Evolutionary conservation across 306 rosid genomes (phyloP), one percentile per base, ranked within the genome.

Genomic region (Crotalaria pallida): DNA sequence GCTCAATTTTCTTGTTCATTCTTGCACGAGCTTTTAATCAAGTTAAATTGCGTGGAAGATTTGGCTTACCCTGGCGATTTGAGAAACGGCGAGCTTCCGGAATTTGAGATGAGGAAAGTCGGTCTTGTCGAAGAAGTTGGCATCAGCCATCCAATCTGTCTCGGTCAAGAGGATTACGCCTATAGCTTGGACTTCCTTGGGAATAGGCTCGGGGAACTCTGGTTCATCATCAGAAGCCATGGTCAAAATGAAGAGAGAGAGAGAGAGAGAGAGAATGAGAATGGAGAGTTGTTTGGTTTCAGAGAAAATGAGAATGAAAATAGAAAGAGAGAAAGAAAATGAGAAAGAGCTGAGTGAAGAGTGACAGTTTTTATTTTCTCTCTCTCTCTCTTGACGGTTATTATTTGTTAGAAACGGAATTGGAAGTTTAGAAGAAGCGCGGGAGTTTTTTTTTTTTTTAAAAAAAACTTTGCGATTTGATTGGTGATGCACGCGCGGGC

Each of bases 271-370:
- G 4, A 36, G 29, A 71, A 24, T 10, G 8, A 5, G 6, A 38
- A n/a, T n/a, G n/a, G n/a, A n/a, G 1, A 11, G n/a, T 12, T 65
- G 55, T 58, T 72, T 72, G 65, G 10, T 58, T 58, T 9, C 21
- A 65, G 16, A 78, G 75, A 69, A 58, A 65, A 11, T 9, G 58
- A 22, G 45, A 64, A 38, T n/a, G 45, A 65, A 9, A 43, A 74
- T 3, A 29, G 34, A 3, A 1, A 52, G 53, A 55, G 19, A 8
- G 51, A 41, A 31, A 34, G 59, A 8, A 27, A 0, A 5, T 3
- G 6, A n/a, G n/a, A n/a, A n/a, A n/a, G n/a, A n/a, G n/a, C n/a
- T n/a, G n/a, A n/a, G n/a, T n/a, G n/a, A n/a, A n/a, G n/a, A n/a
- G n/a, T n/a, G n/a, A n/a, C n/a, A n/a, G n/a, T n/a, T n/a, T n/a